Conservation (phyloP, 2,329 filamentous ascomycete genomes). For the Massarina eburnea region DNA sequence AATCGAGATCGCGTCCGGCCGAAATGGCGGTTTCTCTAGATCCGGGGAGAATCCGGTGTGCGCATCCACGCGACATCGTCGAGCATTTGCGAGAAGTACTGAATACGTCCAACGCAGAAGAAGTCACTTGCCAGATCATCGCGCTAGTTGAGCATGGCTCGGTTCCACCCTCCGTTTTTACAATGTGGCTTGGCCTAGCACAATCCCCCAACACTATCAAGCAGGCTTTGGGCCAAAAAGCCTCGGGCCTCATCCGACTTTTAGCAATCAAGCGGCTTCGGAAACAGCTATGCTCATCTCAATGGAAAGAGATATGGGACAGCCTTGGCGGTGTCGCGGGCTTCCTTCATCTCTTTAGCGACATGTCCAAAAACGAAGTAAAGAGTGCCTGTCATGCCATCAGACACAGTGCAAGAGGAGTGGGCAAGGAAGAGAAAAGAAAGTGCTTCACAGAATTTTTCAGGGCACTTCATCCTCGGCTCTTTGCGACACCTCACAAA, state of each 20-base stretch:
- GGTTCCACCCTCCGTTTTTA: conserved; percentile 19
- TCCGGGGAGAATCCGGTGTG: not conserved
- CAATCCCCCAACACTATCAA: conserved; percentile 17
- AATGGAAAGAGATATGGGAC: conserved; percentile 32
- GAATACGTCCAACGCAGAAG: not conserved
- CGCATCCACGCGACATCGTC: conserved; percentile 2
- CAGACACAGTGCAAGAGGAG: conserved; percentile 12
- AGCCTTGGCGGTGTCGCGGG: conserved; percentile 26
- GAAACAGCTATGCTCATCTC: conserved; percentile 14
- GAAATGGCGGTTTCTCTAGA: conserved; percentile 1
- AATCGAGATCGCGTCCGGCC: not conserved
- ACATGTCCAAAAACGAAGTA: conserved; percentile 30
- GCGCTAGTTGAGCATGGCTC: conserved; percentile 7
- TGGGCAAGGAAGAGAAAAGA: conserved; percentile 19
- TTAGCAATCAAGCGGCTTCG: conserved; percentile 22
- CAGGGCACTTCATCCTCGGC: conserved; percentile 20
- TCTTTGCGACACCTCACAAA: conserved; percentile 14
- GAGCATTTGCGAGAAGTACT: conserved; percentile 2
- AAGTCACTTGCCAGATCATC: conserved; percentile 2
- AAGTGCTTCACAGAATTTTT: conserved; percentile 21
- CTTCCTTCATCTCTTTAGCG: conserved; percentile 22
- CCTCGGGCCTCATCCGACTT: conserved; percentile 23
- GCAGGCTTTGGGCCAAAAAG: conserved; percentile 22
- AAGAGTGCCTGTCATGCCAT: conserved; percentile 20
- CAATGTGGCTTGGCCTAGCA: conserved; percentile 28